Evolutionary conservation across 78 protist species (phyloP).

Genomic region (Speleostelium caveatum): DNA sequence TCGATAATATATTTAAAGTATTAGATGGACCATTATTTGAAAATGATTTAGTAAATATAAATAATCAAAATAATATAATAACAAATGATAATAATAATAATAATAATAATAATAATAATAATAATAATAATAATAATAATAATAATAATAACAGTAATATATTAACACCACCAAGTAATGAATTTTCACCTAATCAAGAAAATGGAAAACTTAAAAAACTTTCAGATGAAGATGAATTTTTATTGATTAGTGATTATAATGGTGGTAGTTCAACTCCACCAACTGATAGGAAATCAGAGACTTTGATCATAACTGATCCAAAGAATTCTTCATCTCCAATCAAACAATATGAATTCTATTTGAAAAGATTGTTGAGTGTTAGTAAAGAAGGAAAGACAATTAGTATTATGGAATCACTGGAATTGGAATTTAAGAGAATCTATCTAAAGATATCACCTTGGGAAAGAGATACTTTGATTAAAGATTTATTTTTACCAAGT

Average conservation of each 20-base stretch:
- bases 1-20: conserved; percentile 18
- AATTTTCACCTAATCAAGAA: neutral
- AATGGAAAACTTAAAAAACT: neutral
- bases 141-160: neutral
- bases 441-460: conserved; percentile 4
- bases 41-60: neutral
- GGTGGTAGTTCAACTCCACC: neutral
- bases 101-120: too few relatives aligned
- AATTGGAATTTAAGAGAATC: conserved; percentile 51
- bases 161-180: neutral
- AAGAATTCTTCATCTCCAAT: neutral
- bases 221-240: neutral
- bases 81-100: too few relatives aligned
- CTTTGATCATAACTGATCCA: neutral
- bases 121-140: neutral
- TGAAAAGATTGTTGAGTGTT: neutral
- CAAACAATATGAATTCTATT: conserved; percentile 6
- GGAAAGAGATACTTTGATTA: conserved; percentile 20
- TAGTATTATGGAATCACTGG: conserved; percentile 32
- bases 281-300: neutral
- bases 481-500: neutral
- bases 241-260: conserved; percentile 43
- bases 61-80: neutral
- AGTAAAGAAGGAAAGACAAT: neutral
- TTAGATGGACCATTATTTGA: neutral